phyloP scores from a whole-genome alignment of 164 flowering plant species.

The Nymphaea colorata region DNA sequence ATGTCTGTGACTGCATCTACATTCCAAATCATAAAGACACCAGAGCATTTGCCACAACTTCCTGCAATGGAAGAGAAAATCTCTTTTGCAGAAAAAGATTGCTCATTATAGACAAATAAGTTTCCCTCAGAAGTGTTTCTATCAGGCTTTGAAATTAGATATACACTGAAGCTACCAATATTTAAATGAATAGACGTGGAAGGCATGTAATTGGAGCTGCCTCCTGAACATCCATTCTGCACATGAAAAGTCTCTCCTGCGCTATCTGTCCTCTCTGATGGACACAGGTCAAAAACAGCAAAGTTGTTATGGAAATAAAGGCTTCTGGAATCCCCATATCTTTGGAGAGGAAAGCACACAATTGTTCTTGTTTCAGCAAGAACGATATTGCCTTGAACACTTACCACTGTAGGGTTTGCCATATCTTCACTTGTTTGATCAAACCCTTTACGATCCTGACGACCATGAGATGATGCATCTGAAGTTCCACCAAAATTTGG shows the following conservation, averaged over 20 bases:
- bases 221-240: slow-evolving; percentile 15
- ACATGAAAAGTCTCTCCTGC: slow-evolving; percentile 7
- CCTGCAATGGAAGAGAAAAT: slow-evolving; percentile 30
- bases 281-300: slow-evolving; percentile 53
- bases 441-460: neutral
- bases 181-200: slow-evolving; percentile 44
- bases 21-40: slow-evolving; percentile 67
- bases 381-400: slow-evolving; percentile 33
- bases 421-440: neutral
- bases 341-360: slow-evolving; percentile 54
- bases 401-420: slow-evolving; percentile 20
- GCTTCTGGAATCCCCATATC: slow-evolving; percentile 14
- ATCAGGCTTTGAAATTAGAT: slow-evolving; percentile 24
- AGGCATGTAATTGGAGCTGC: slow-evolving; percentile 16
- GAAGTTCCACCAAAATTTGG: neutral
- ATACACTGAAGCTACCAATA: slow-evolving; percentile 36
- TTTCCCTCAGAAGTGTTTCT: slow-evolving; percentile 8
- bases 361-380: slow-evolving; percentile 56
- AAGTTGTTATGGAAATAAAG: slow-evolving; percentile 47
- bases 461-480: neutral
- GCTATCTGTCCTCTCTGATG: slow-evolving; percentile 19
- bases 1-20: slow-evolving; percentile 58
- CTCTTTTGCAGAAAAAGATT: slow-evolving; percentile 26
- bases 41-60: slow-evolving; percentile 19
- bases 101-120: neutral